phyloP scores from a whole-genome alignment of 306 rosid genomes.

The Medicago truncatula region MtrunA17r5.0-ANR NC_053046.1:5430501-5431000 shows the following conservation, averaged over 20 bases:
- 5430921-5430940: constrained; percentile 26
- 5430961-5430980: constrained; percentile 3
- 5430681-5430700: constrained; percentile 45
- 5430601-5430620: constrained; percentile 17
- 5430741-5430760: constrained; percentile 27
- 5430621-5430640: neutral
- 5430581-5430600: constrained; percentile 35
- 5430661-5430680: constrained; percentile 41
- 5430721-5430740: constrained; percentile 13
- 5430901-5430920: neutral
- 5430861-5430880: constrained; percentile 65
- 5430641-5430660: constrained; percentile 57
- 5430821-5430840: constrained; percentile 63
- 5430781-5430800: constrained; percentile 36
- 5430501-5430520: constrained; percentile 1
- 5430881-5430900: constrained; percentile 30
- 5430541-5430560: neutral
- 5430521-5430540: neutral
- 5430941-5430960: neutral
- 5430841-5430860: constrained; percentile 63
- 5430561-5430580: neutral
- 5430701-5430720: constrained; percentile 33
- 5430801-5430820: constrained; percentile 46
- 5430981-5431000: constrained; percentile 7
- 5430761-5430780: constrained; percentile 47